A percentile compares a stretch with the other conserved stretches of the same genome.
These are phyloP conservation scores for Draba incana DNA, from an alignment of 345 rosid genomes.

Conservation along the genomic window DNA sequence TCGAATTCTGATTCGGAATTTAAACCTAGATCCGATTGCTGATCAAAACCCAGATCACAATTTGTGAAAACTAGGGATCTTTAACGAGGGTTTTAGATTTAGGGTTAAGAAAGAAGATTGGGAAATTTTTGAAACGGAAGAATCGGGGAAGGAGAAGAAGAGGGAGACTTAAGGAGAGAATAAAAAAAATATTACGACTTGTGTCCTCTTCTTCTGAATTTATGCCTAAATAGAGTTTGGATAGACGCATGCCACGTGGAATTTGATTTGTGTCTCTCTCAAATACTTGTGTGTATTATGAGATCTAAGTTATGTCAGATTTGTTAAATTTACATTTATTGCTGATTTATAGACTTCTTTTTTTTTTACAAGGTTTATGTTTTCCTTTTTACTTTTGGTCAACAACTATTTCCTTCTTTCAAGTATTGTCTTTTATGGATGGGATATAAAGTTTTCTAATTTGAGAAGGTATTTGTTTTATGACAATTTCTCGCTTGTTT, in stretches of 20 bases:
- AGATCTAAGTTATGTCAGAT: background rate
- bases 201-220: background rate
- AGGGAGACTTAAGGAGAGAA: constrained; percentile 23
- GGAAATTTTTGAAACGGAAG: background rate
- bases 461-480: too few relatives aligned
- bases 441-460: too few relatives aligned
- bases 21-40: constrained; percentile 18
- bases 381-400: too few relatives aligned
- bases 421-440: too few relatives aligned
- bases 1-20: background rate
- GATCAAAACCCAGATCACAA: background rate
- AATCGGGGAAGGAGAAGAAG: constrained; percentile 17
- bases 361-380: too few relatives aligned
- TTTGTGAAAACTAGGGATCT: too few relatives aligned
- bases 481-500: too few relatives aligned
- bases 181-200: background rate
- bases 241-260: constrained; percentile 13
- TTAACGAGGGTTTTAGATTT: constrained; percentile 11
- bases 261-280: background rate
- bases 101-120: background rate
- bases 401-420: too few relatives aligned
- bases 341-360: background rate
- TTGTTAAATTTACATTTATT: background rate
- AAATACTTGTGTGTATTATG: too few relatives aligned
- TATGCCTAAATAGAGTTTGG: background rate